Evolutionary conservation across 208 protist species (phyloP), one percentile per base, ranked within the genome.

Genomic region (Trypanosomatidae sp.): DNA sequence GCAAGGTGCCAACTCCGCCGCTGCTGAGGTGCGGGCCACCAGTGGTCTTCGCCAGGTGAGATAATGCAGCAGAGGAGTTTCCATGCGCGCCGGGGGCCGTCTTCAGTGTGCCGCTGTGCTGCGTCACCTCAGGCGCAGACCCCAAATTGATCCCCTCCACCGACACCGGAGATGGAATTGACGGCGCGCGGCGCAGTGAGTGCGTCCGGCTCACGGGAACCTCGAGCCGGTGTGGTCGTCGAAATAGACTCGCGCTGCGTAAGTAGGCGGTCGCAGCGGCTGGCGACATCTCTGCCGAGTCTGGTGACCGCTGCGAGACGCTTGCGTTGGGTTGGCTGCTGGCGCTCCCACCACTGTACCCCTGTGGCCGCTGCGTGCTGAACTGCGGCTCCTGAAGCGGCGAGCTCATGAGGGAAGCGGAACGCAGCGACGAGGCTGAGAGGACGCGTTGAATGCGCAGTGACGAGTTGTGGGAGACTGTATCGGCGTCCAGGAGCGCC

Each of bases 181-280:
- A 83, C 36, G 66, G 69, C 28, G 74, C 65, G 25, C 65, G 76
- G 47, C 62, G 80, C 60, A 80, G 67, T 6, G 74, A 81, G 69
- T 84, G 76, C n/a, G 80, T 84, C 55, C 77, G 75, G 58, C 80
- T 84, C 41, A 73, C 62, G 6, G 74, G 62, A 13, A 84, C 80
- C 41, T 77, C 76, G 12, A 84, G 69, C 10, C 72, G 71, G 64
- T 74, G 70, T 17, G 80, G 80, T 30, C 80, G 80, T 17, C 80
- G 80, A 12, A 84, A 73, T n/a, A 84, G 65, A 43, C 80, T 84
- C 5, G 68, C 59, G 64, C 75, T 84, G 68, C 80, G 80, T 3
- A 77, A 84, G 58, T 77, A 74, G 49, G 74, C 69, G n/a, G 74
- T 65, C n/a, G 55, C 56, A 0, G 76, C 76, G 6, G 76, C 69